Base-by-base conservation (phyloP, 441 rosid genomes). In the Erysimum cheiri region DNA sequence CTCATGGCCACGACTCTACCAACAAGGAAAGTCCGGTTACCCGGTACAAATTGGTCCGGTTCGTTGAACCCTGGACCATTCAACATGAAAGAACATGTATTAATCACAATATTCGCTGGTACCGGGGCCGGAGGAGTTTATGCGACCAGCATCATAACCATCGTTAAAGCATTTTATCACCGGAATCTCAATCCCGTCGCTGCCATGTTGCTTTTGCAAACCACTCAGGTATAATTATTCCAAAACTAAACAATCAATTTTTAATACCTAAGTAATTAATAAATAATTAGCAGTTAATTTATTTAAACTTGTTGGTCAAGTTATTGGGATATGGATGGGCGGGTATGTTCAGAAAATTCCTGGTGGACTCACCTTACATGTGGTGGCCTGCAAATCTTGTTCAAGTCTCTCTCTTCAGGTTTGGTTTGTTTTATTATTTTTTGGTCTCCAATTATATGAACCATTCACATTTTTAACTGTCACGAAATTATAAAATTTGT, bases 311-410 rank as follows among this genome's bases (percentile, higher is more conserved):
- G 1, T 19, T 39, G 41, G 12, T 66, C 36, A 13, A 88, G 96
- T 66, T 93, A 81, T 85, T 91, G 41, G 97, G 96, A 2, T 91
- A 91, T 55, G 97, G 97, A 44, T 91, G 97, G 93, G 98, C 97
- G 29, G 95, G 97, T 1, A 44, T 89, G 28, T 91, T 89, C 80
- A 81, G 93, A 33, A 84, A 63, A 66, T 69, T 73, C 73, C 84
- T 88, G 0, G 98, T 93, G 32, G 98, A 93, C 43, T 91, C 97
- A 7, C 94, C 96, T 8, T 89, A 85, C 74, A 89, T 91, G 96
- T 89, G 97, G 97, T 93, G 98, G 97, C 97, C 98, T 1, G 29
- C 79, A 8, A 87, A 85, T 70, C 80, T 93, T 17, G 94, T 93
- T n/a, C 94, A 89, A 72, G 96, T 93, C 72, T 93, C 94, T 43